Base-by-base conservation (phyloP, 768 basidiomycete genomes). In the Leccinum rimulosum region DNA sequence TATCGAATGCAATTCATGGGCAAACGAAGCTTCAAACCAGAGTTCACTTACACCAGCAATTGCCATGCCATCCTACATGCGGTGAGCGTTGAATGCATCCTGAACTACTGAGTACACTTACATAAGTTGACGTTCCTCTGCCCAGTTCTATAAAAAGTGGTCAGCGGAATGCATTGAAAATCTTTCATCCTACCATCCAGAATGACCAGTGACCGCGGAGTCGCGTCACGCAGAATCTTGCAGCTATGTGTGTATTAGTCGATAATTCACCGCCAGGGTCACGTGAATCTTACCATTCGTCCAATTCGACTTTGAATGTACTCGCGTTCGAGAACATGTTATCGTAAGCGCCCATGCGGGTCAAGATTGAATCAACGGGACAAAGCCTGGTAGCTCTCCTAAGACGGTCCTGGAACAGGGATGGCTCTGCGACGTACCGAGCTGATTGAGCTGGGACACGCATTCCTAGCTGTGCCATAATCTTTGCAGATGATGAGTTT, bases 281-380 rank as follows among this genome's bases (percentile, higher is more conserved):
- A 27, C 2, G 6, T 3, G 3, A 38, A 61, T 63, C 73, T 45
- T 65, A 94, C 93, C 93, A 93, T 83, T 99, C 97, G 70, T 98
- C 97, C 57, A 99, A 78, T 71, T 99, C 97, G 22, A 99, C 97
- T 72, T 98, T 97, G 83, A 98, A 99, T 0, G 96, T 98, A 74
- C 93, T 94, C 1, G 94, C 84, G 65, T 93, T 87, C 3, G 91
- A 88, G 73, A 95, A 95, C 90, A 96, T 95, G 69, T 95, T 95
- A 68, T 98, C 96, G 70, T 98, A 97, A 3, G 97, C 97, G 10
- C 97, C 97, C 97, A 98, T 98, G 27, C 96, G 87, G 3, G 97
- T 98, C 59, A 93, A 82, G 63, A 99, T 97, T 12, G 88, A 79
- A 69, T 99, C 95, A 2, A 97, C 85, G 2, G 97, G 93, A 60